These are phyloP conservation scores for Peronospora belbahrii DNA, from an alignment of 352 stramenopile genomes.

Conservation along the genomic window DNA sequence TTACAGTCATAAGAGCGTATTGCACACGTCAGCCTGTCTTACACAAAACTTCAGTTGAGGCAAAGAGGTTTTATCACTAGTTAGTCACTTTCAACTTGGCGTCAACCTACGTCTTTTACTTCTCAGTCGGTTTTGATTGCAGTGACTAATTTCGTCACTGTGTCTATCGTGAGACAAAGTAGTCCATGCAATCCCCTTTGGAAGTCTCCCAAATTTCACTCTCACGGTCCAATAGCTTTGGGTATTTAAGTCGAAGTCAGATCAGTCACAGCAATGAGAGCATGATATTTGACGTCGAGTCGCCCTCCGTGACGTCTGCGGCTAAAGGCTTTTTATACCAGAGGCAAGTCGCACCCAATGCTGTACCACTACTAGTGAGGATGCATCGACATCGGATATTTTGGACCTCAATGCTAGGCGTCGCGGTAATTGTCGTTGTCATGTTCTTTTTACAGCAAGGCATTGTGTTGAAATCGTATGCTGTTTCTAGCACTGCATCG, in stretches of 20 bases:
- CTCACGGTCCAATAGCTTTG: slow-evolving; percentile 37
- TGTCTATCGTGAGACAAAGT: slow-evolving; percentile 6
- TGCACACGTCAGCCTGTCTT: slow-evolving; percentile 28
- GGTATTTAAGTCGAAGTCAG: slow-evolving; percentile 14
- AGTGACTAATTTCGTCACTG: not conserved
- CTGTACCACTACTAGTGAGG: slow-evolving; percentile 36
- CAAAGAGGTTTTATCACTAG: slow-evolving; percentile 14
- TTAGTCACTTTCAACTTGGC: slow-evolving; percentile 20
- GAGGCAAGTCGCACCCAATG: slow-evolving; percentile 22
- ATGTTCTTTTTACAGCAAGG: slow-evolving; percentile 33
- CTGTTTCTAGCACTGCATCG: slow-evolving; percentile 2
- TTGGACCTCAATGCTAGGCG: slow-evolving; percentile 14
- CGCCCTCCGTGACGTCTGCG: slow-evolving; percentile 12
- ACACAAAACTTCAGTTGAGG: slow-evolving; percentile 9
- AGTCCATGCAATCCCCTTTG: slow-evolving; percentile 45
- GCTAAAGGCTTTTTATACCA: slow-evolving; percentile 35
- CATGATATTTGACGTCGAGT: slow-evolving; percentile 32
- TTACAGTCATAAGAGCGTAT: slow-evolving; percentile 2
- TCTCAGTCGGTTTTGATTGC: not conserved
- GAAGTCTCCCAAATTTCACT: slow-evolving; percentile 63
- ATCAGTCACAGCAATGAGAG: slow-evolving; percentile 19
- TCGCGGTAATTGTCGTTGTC: slow-evolving; percentile 9
- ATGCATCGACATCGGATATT: slow-evolving; percentile 36
- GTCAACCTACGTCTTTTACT: slow-evolving; percentile 3
- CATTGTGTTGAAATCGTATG: slow-evolving; percentile 32